phyloP scores from a whole-genome alignment of 2,329 filamentous ascomycete species.

The Fulvia fulva region DNA sequence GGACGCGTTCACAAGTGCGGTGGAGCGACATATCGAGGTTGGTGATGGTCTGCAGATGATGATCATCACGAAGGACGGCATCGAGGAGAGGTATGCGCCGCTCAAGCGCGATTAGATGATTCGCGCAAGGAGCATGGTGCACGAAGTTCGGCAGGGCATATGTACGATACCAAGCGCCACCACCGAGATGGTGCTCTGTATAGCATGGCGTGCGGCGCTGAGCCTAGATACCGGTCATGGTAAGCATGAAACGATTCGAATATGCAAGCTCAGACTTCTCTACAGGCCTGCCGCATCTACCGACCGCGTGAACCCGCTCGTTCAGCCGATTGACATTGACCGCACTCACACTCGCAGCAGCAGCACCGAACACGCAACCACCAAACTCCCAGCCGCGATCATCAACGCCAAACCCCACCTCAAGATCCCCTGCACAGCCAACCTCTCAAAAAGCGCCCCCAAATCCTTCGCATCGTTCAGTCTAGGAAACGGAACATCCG shows the following conservation, averaged over 20 bases:
- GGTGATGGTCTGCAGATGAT: slow-evolving; percentile 95
- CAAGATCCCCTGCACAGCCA: not conserved
- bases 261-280: not conserved
- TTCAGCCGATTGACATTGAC: too few relatives aligned
- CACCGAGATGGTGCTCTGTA: slow-evolving; percentile 4
- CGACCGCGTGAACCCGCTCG: too few relatives aligned
- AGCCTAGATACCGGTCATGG: not conserved
- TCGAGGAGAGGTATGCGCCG: slow-evolving; percentile 77
- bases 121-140: not conserved
- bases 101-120: slow-evolving; percentile 75
- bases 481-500: slow-evolving; percentile 19
- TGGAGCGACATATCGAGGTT: slow-evolving; percentile 98
- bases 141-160: not conserved
- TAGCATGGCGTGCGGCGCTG: slow-evolving; percentile 14
- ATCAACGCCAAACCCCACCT: not conserved
- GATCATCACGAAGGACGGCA: slow-evolving; percentile 81
- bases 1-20: slow-evolving; percentile 96
- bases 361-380: not conserved
- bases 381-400: not conserved
- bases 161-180: slow-evolving; percentile 14
- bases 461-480: slow-evolving; percentile 6
- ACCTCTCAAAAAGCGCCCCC: slow-evolving; percentile 1
- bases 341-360: not conserved
- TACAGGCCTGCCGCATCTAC: not conserved
- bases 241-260: not conserved